Percentiles rank a stretch among this genome's conserved stretches.
phyloP scores from a whole-genome alignment of 768 basidiomycete genomes.

The Dentipellis fragilis region DNA sequence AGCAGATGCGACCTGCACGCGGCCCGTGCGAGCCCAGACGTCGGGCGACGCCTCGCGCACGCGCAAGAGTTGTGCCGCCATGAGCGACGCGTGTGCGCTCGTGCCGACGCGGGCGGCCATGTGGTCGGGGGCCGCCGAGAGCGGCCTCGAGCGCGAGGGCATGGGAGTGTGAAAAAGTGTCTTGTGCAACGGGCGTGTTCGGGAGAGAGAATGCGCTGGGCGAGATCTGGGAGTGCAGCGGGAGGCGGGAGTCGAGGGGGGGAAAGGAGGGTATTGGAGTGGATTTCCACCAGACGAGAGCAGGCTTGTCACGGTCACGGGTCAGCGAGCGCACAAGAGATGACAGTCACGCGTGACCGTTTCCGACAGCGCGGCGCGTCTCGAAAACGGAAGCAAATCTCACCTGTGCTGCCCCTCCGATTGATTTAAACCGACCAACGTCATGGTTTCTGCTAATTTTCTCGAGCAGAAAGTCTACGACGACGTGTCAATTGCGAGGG shows the following conservation, averaged over 20 bases:
- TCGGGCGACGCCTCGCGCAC: conserved; percentile 76
- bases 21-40: conserved; percentile 69
- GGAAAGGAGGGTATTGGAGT: conserved; percentile 65
- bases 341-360: not conserved
- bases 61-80: conserved; percentile 67
- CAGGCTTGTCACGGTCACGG: conserved; percentile 31
- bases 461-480: conserved; percentile 61
- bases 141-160: conserved; percentile 65
- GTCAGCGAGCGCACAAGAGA: not conserved
- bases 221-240: conserved; percentile 59
- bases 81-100: conserved; percentile 56
- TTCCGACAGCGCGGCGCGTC: not conserved
- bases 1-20: conserved; percentile 67
- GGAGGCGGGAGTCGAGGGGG: conserved; percentile 59
- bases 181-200: conserved; percentile 67
- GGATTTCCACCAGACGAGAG: conserved; percentile 83
- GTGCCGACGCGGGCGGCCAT: conserved; percentile 73
- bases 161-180: conserved; percentile 74
- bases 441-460: conserved; percentile 66
- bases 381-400: conserved; percentile 4
- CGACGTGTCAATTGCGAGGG: conserved; percentile 11
- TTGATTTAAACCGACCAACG: conserved; percentile 57
- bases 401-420: conserved; percentile 72
- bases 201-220: conserved; percentile 59
- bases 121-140: conserved; percentile 66